Conservation (phyloP, 2,329 filamentous ascomycete genomes). For the Nectriaceae sp. region DNA sequence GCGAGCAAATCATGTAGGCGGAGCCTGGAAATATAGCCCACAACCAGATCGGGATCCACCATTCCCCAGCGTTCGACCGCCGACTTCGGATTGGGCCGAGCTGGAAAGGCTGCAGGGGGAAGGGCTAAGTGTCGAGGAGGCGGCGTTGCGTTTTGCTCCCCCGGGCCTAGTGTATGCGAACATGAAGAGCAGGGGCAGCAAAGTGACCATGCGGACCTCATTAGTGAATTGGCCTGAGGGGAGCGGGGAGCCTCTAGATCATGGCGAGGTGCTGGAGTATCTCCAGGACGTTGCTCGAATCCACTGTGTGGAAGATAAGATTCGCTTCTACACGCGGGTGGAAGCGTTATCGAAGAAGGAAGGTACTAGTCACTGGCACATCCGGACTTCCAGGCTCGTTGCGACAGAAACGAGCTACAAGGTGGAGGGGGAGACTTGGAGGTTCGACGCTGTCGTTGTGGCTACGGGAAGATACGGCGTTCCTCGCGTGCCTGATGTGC, state of each 20-base stretch:
- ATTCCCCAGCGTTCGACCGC: neutral
- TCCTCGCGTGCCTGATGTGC: conserved; percentile 59
- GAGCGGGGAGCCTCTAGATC: conserved; percentile 34
- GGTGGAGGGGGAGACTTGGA: conserved; percentile 29
- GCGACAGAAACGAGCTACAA: conserved; percentile 33
- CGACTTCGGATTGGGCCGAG: neutral
- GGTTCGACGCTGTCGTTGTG: conserved; percentile 65
- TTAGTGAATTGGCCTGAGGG: conserved; percentile 55
- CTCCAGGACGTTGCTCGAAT: neutral
- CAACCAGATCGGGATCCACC: neutral
- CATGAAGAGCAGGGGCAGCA: conserved; percentile 69
- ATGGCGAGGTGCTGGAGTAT: neutral
- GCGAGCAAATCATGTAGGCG: conserved; percentile 29
- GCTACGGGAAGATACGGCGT: conserved; percentile 67
- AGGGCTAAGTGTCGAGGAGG: neutral
- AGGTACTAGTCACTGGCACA: conserved; percentile 19
- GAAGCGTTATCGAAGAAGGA: conserved; percentile 52
- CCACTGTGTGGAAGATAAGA: neutral
- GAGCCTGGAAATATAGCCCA: conserved; percentile 30
- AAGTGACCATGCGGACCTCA: conserved; percentile 42
- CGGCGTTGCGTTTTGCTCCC: neutral
- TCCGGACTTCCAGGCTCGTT: conserved; percentile 49
- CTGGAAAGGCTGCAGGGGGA: neutral
- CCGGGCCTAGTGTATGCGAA: conserved; percentile 52
- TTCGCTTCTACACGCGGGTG: conserved; percentile 1